Conservation (phyloP, 129 eudicot species). For the Deinandra increscens region DNA sequence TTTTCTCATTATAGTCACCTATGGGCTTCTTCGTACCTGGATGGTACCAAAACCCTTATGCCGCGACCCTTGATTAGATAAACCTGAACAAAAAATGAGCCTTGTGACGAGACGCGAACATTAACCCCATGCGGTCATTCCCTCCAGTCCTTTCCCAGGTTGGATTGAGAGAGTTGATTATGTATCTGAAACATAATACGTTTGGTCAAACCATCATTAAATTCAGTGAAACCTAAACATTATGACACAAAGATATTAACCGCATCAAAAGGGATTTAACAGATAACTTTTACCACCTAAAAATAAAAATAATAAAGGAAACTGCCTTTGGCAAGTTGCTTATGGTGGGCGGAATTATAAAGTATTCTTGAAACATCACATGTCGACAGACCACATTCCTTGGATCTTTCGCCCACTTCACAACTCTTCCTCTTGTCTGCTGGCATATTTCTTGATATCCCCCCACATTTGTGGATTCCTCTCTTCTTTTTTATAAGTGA, state of each 20-base stretch:
- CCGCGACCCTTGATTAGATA: too few relatives aligned
- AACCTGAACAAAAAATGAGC: too few relatives aligned
- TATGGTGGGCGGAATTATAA: constrained; percentile 22
- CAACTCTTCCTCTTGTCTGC: constrained; percentile 6
- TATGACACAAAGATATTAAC: constrained; percentile 9
- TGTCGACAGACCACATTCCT: constrained; percentile 17
- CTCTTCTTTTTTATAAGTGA: constrained; percentile 11
- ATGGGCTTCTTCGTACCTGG: too few relatives aligned
- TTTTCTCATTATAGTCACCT: too few relatives aligned
- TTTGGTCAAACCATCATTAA: constrained; percentile 12
- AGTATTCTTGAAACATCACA: constrained; percentile 13
- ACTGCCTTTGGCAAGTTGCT: constrained; percentile 8
- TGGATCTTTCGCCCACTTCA: constrained; percentile 23
- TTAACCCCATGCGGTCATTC: too few relatives aligned
- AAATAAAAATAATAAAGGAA: background rate
- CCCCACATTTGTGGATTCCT: constrained; percentile 12
- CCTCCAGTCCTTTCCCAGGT: too few relatives aligned
- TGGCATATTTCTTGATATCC: background rate
- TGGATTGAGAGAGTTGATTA: too few relatives aligned
- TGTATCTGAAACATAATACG: background rate
- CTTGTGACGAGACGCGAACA: too few relatives aligned
- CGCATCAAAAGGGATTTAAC: background rate
- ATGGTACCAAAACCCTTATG: too few relatives aligned
- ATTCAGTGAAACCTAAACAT: background rate
- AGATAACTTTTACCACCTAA: background rate